Evolutionary conservation across 805 yeast species (phyloP).

Genomic region (Priceomyces medius): DNA sequence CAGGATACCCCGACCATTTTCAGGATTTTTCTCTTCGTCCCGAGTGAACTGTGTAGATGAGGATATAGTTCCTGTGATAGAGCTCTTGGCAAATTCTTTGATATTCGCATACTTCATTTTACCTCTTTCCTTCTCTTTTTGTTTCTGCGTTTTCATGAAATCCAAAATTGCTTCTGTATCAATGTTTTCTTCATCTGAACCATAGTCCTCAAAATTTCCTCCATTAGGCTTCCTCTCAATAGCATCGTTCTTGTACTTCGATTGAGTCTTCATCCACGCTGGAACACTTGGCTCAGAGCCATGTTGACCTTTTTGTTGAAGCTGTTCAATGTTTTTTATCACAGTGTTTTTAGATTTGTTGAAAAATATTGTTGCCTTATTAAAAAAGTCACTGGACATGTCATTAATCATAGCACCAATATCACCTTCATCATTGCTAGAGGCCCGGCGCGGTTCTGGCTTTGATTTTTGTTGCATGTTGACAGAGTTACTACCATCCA

Average conservation of each 20-base stretch:
- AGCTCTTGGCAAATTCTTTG: conserved; percentile 14
- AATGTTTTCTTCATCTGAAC: conserved; percentile 48
- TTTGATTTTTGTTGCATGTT: conserved; percentile 4
- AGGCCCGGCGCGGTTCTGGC: conserved; percentile 2
- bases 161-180: conserved; percentile 41
- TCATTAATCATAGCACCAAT: conserved; percentile 44
- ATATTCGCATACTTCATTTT: conserved; percentile 22
- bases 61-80: conserved; percentile 8
- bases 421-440: conserved; percentile 12
- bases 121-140: conserved; percentile 36
- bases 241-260: conserved; percentile 43
- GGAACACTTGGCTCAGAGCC: conserved; percentile 35
- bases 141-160: conserved; percentile 36
- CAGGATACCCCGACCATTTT: not conserved
- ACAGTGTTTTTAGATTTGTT: conserved; percentile 60
- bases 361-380: conserved; percentile 59
- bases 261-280: conserved; percentile 72
- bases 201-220: conserved; percentile 43
- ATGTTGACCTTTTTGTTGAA: conserved; percentile 31
- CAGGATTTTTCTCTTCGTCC: not conserved
- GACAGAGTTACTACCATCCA: conserved; percentile 28
- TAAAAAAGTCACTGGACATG: conserved; percentile 53
- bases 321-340: conserved; percentile 60
- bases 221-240: conserved; percentile 29
- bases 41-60: conserved; percentile 1